These are phyloP conservation scores for Hypoxylon fuscum DNA, from an alignment of 495 filamentous ascomycete species.

Conservation along the genomic window DNA sequence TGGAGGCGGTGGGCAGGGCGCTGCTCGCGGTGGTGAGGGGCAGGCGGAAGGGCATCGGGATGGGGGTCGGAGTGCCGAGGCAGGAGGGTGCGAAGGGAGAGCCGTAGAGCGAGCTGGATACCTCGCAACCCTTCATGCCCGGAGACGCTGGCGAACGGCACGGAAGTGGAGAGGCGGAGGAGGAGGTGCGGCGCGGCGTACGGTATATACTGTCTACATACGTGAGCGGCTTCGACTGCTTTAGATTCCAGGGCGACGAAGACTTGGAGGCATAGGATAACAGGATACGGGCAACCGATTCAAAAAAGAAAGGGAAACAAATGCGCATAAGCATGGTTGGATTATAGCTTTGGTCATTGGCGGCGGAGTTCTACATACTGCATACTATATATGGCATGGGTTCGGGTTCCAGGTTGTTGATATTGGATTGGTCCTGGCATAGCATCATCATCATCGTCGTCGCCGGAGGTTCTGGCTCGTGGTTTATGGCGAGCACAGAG, in stretches of 20 bases:
- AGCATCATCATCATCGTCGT: not conserved
- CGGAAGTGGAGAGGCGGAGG: too few species aligned
- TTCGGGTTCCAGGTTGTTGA: too few species aligned
- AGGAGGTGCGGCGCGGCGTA: too few species aligned
- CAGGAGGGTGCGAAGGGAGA: not conserved
- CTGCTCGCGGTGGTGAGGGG: conserved; percentile 71
- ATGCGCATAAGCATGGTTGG: conserved; percentile 9
- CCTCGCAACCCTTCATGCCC: too few species aligned
- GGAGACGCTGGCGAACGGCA: too few species aligned
- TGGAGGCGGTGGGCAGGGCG: conserved; percentile 81
- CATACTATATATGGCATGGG: too few species aligned
- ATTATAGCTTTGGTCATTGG: too few species aligned
- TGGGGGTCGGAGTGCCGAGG: conserved; percentile 25
- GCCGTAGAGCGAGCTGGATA: too few species aligned
- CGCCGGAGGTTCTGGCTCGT: too few species aligned
- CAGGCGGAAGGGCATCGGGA: conserved; percentile 74
- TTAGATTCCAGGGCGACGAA: conserved; percentile 20
- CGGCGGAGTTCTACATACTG: not conserved
- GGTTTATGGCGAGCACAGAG: too few species aligned
- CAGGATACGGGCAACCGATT: conserved; percentile 34
- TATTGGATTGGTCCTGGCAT: too few species aligned
- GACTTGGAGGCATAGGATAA: conserved; percentile 7
- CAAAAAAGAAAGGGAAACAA: conserved; percentile 15
- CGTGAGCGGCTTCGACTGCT: not conserved
- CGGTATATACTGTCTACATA: not conserved